These are phyloP conservation scores for fission yeast (Schizosaccharomyces pombe) DNA, from an alignment of 805 yeast species.

Conservation along the genomic window DNA sequence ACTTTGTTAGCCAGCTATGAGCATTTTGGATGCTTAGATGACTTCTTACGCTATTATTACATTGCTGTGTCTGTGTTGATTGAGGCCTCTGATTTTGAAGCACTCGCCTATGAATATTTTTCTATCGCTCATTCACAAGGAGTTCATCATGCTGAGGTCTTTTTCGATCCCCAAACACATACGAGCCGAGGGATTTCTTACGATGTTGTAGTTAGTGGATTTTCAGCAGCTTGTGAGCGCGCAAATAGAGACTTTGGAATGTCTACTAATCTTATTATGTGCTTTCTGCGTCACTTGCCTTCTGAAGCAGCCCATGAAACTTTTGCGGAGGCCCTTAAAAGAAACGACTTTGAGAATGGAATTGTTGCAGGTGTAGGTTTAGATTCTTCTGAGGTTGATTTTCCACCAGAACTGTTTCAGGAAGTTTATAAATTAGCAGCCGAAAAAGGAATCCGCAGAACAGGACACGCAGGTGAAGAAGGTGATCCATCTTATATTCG, in stretches of 20 bases:
- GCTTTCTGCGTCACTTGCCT: constrained; percentile 55
- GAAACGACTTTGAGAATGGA: constrained; percentile 20
- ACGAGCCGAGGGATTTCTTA: constrained; percentile 39
- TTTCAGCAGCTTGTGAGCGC: constrained; percentile 27
- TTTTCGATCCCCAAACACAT: constrained; percentile 73
- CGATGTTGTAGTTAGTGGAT: constrained; percentile 37
- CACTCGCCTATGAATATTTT: constrained; percentile 29
- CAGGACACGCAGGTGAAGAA: neutral
- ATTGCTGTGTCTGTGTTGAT: constrained; percentile 55
- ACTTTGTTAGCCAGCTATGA: neutral
- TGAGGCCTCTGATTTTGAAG: constrained; percentile 45
- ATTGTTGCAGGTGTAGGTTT: constrained; percentile 65
- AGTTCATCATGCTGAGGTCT: constrained; percentile 41
- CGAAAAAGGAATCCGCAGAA: constrained; percentile 32
- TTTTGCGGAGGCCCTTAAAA: constrained; percentile 22
- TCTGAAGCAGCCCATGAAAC: constrained; percentile 33
- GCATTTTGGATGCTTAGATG: constrained; percentile 15
- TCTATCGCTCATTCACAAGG: constrained; percentile 12
- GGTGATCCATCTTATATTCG: neutral
- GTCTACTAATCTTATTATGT: constrained; percentile 54
- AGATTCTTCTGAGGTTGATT: constrained; percentile 56
- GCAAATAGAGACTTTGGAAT: constrained; percentile 39
- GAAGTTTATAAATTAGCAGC: constrained; percentile 31
- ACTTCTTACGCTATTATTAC: constrained; percentile 52
- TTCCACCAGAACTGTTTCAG: constrained; percentile 56